Conservation (phyloP, 2,329 filamentous ascomycete species). For the Cladosporium halotolerans region DNA sequence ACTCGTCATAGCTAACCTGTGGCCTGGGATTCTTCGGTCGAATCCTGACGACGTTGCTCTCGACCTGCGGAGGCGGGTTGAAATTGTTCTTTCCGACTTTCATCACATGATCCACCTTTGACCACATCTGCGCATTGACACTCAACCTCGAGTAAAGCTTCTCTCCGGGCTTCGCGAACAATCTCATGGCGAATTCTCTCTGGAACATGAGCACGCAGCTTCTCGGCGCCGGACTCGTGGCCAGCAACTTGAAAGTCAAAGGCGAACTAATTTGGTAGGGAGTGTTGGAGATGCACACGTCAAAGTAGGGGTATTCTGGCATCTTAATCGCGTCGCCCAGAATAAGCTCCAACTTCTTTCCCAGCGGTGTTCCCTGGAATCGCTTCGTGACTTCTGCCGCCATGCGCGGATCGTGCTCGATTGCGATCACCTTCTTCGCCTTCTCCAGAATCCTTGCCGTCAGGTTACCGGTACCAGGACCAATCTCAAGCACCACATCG, state of each 20-base stretch:
- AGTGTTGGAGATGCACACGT: slow-evolving; percentile 78
- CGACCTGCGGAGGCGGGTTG: slow-evolving; percentile 86
- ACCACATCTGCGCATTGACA: slow-evolving; percentile 93
- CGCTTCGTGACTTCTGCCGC: slow-evolving; percentile 89
- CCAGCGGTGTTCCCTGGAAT: slow-evolving; percentile 80
- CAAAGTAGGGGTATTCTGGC: slow-evolving; percentile 69
- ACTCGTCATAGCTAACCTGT: slow-evolving; percentile 88
- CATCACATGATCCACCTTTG: slow-evolving; percentile 67
- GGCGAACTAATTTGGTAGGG: slow-evolving; percentile 80
- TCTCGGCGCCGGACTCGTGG: slow-evolving; percentile 72
- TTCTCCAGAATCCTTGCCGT: slow-evolving; percentile 85
- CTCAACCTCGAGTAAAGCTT: slow-evolving; percentile 83
- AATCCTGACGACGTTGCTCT: slow-evolving; percentile 83
- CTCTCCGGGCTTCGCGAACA: slow-evolving; percentile 83
- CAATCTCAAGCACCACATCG: slow-evolving; percentile 84
- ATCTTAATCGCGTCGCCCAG: slow-evolving; percentile 88
- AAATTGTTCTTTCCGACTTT: slow-evolving; percentile 97
- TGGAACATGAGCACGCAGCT: slow-evolving; percentile 93
- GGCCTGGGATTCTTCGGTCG: slow-evolving; percentile 81
- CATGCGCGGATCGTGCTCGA: slow-evolving; percentile 95
- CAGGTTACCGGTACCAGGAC: slow-evolving; percentile 82
- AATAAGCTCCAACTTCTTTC: slow-evolving; percentile 78
- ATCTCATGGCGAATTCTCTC: slow-evolving; percentile 83
- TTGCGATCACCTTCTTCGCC: slow-evolving; percentile 74
- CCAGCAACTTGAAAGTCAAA: slow-evolving; percentile 82